Evolutionary conservation across 176 grass and related monocot genomes (phyloP).

Genomic region (Areca catechu): DNA sequence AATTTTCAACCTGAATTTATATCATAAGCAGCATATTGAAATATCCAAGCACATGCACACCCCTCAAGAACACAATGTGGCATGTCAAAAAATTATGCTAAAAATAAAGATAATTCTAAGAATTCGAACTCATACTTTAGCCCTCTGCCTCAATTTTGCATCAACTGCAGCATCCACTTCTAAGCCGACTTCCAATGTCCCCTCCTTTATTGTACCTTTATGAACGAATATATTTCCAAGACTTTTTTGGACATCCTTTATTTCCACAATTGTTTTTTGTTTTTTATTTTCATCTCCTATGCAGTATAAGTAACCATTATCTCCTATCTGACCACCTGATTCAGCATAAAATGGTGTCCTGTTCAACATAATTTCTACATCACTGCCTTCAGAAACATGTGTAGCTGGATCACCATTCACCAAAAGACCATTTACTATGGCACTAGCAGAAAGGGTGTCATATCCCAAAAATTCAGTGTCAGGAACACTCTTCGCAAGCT

Average conservation of each 20-base stretch:
- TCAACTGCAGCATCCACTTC: conserved; percentile 80
- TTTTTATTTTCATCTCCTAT: conserved; percentile 42
- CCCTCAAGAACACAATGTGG: too few relatives aligned
- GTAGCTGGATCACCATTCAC: conserved; percentile 66
- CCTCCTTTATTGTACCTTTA: conserved; percentile 78
- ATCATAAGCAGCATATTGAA: too few relatives aligned
- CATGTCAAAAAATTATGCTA: background rate
- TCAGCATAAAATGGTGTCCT: conserved; percentile 95
- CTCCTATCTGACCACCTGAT: conserved; percentile 92
- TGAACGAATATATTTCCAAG: conserved; percentile 94
- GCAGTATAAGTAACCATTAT: conserved; percentile 67
- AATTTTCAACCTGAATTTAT: too few relatives aligned
- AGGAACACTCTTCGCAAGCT: conserved; percentile 59
- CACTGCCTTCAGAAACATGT: conserved; percentile 59
- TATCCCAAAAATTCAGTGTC: conserved; percentile 93
- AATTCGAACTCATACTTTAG: conserved; percentile 45
- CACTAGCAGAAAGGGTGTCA: conserved; percentile 51
- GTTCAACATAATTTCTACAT: conserved; percentile 89
- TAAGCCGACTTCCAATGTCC: conserved; percentile 59
- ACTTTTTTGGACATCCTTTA: conserved; percentile 83
- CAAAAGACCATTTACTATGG: conserved; percentile 74
- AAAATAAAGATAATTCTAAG: background rate
- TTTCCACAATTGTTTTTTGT: conserved; percentile 53
- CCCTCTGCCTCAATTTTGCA: conserved; percentile 70
- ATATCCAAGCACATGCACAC: too few relatives aligned